These are phyloP conservation scores for Globisporangium lucens DNA, from an alignment of 352 stramenopile genomes.

Conservation along the genomic window DNA sequence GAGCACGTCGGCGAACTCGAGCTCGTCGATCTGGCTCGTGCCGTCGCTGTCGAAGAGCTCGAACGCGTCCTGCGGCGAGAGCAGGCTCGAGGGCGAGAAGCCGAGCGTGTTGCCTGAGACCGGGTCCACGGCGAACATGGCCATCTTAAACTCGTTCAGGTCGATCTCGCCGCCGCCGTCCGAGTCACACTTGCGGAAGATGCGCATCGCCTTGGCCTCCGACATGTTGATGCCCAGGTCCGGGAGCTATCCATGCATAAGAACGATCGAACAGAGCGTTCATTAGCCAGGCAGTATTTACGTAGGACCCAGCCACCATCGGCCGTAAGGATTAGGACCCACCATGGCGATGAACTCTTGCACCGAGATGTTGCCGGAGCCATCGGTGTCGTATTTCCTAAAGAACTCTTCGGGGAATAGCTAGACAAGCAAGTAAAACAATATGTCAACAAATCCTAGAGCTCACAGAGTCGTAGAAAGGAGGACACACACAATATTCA, in stretches of 20 bases:
- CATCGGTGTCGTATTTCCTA: slow-evolving; percentile 88
- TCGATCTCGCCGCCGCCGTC: slow-evolving; percentile 90
- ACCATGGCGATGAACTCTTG: slow-evolving; percentile 89
- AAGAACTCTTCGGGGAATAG: slow-evolving; percentile 89
- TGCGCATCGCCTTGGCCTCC: slow-evolving; percentile 86
- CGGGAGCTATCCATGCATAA: slow-evolving; percentile 52
- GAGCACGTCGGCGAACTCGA: slow-evolving; percentile 93
- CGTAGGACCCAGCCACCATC: not conserved
- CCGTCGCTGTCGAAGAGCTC: slow-evolving; percentile 90
- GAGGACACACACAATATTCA: too few species aligned
- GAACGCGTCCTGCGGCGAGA: slow-evolving; percentile 89
- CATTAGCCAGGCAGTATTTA: not conserved
- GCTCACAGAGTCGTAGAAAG: too few species aligned
- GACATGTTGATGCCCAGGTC: slow-evolving; percentile 86
- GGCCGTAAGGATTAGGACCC: slow-evolving; percentile 10
- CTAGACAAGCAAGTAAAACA: slow-evolving; percentile 15
- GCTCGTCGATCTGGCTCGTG: slow-evolving; percentile 89
- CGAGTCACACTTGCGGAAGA: slow-evolving; percentile 90
- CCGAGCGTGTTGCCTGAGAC: slow-evolving; percentile 73
- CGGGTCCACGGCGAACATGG: slow-evolving; percentile 90
- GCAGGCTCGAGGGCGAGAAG: slow-evolving; percentile 80
- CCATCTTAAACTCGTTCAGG: slow-evolving; percentile 92
- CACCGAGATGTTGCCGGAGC: slow-evolving; percentile 88
- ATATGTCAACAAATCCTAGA: too few species aligned
- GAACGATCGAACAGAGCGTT: not conserved